A percentile compares a stretch with the other conserved stretches of the same genome.
Conservation (phyloP, 176 grass and related monocot species). For the Raddia distichophylla region DNA sequence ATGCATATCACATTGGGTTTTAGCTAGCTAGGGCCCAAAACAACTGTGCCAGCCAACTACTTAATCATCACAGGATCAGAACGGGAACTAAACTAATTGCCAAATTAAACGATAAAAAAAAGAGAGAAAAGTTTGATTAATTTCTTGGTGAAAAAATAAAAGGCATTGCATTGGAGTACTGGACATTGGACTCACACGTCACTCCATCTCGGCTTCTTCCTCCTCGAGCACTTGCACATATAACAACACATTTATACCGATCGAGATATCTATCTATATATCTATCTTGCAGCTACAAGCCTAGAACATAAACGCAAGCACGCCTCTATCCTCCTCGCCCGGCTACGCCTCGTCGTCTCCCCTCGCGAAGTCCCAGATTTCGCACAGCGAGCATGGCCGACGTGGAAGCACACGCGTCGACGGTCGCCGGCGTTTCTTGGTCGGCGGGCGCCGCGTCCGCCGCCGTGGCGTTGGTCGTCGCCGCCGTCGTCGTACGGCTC, state of each 20-base stretch:
- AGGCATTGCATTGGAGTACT: background rate
- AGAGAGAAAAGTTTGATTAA: background rate
- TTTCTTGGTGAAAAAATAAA: background rate
- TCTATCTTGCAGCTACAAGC: background rate
- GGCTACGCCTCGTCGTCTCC: background rate
- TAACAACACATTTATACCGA: no score
- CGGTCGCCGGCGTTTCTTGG: background rate
- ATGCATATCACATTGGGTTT: background rate
- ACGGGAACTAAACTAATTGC: background rate
- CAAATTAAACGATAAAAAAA: background rate
- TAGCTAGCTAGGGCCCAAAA: conserved; percentile 4
- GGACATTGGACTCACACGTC: conserved; percentile 5
- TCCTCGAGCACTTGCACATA: background rate
- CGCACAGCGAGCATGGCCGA: background rate
- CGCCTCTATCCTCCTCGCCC: background rate
- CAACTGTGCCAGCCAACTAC: conserved; percentile 18
- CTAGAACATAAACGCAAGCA: background rate
- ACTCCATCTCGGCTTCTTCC: background rate
- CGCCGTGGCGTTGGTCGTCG: conserved; percentile 27
- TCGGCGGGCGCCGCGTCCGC: background rate
- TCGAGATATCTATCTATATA: background rate
- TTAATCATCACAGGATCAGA: conserved; percentile 36
- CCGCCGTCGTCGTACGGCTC: conserved; percentile 26
- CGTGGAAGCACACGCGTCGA: background rate
- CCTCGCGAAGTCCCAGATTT: background rate